phyloP scores from a whole-genome alignment of 495 filamentous ascomycete genomes.

The Chlorociboria aeruginascens region DNA sequence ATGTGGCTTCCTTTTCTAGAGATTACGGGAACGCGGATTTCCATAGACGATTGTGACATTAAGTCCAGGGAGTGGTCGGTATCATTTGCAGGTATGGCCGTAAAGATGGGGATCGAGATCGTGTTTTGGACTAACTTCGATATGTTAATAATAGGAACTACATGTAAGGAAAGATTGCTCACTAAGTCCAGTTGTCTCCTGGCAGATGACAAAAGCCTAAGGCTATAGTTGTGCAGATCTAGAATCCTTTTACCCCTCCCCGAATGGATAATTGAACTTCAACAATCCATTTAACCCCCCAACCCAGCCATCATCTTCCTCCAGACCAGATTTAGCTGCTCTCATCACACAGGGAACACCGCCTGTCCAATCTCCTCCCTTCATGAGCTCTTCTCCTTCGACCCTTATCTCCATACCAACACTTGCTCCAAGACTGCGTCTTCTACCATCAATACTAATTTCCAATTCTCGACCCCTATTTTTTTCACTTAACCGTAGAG shows the following conservation, averaged over 20 bases:
- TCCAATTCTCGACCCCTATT: slow-evolving; percentile 77
- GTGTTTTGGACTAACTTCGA: not conserved
- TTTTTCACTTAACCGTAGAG: slow-evolving; percentile 66
- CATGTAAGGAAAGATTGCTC: not conserved
- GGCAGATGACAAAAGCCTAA: not conserved
- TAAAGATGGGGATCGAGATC: not conserved
- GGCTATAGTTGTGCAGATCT: not conserved
- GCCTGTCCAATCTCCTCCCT: slow-evolving; percentile 40
- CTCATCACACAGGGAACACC: slow-evolving; percentile 63
- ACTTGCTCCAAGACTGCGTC: slow-evolving; percentile 53
- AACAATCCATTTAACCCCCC: slow-evolving; percentile 86
- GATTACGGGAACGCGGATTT: no score
- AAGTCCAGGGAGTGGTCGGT: no score
- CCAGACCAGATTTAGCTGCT: slow-evolving; percentile 28
- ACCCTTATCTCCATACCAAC: slow-evolving; percentile 84
- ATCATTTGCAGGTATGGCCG: no score
- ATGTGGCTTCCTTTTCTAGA: no score
- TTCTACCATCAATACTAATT: slow-evolving; percentile 77
- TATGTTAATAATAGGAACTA: not conserved
- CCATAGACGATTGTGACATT: no score
- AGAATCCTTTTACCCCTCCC: slow-evolving; percentile 39
- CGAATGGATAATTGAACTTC: slow-evolving; percentile 98
- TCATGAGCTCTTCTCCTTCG: slow-evolving; percentile 62
- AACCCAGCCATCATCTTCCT: slow-evolving; percentile 87
- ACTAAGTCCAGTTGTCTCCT: no score